These are phyloP conservation scores for Torulaspora pretoriensis DNA, from an alignment of 1,139 yeast species.

Conservation along the genomic window DNA sequence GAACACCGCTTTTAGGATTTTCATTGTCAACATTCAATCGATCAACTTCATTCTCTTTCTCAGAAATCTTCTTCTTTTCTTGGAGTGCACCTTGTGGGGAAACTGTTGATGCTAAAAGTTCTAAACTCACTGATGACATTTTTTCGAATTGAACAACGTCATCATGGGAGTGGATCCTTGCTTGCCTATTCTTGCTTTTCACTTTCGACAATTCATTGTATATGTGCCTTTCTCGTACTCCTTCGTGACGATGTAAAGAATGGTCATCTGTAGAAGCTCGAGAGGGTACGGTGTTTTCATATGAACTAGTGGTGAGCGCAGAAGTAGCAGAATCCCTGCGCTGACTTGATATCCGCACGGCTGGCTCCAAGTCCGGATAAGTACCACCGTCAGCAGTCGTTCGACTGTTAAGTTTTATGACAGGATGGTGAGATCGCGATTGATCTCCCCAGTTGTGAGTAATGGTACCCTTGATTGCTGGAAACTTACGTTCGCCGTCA, in stretches of 20 bases:
- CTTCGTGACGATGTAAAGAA: slow-evolving; percentile 7
- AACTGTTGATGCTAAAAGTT: slow-evolving; percentile 13
- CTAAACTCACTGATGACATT: slow-evolving; percentile 11
- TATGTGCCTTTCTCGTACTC: slow-evolving; percentile 14
- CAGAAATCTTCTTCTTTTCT: not conserved
- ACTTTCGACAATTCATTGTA: slow-evolving; percentile 13
- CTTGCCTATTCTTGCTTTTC: slow-evolving; percentile 29
- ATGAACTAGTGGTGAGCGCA: slow-evolving; percentile 4
- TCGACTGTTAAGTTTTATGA: slow-evolving; percentile 28
- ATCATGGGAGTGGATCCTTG: slow-evolving; percentile 32
- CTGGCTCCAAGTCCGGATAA: slow-evolving; percentile 17
- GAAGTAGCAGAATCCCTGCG: slow-evolving; percentile 9
- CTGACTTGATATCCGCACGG: slow-evolving; percentile 15
- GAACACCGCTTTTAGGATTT: not conserved
- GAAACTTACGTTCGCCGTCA: slow-evolving; percentile 18
- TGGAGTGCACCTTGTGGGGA: slow-evolving; percentile 6
- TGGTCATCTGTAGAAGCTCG: slow-evolving; percentile 3
- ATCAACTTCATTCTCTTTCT: not conserved
- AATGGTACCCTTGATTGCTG: slow-evolving; percentile 40
- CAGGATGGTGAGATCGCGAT: slow-evolving; percentile 20
- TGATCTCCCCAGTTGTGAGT: slow-evolving; percentile 41
- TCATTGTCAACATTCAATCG: slow-evolving; percentile 1
- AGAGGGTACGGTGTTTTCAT: slow-evolving; percentile 8
- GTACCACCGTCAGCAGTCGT: not conserved
- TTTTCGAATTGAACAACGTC: slow-evolving; percentile 25